A percentile compares a stretch with the other conserved stretches of the same genome.
Conservation (phyloP, 257 asterid species). For the Scutellaria minor region DNA sequence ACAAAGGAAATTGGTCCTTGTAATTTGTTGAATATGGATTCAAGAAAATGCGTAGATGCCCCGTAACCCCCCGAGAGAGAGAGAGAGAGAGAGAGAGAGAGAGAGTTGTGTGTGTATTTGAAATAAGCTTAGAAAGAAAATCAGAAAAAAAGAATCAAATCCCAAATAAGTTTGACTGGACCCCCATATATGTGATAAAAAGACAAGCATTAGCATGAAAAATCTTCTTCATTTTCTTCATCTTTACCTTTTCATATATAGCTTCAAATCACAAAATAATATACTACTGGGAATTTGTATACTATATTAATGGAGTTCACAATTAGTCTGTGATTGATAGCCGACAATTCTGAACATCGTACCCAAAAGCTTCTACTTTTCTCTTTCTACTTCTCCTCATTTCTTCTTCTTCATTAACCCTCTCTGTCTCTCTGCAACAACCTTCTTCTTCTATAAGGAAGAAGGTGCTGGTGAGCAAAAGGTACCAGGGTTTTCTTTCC, state of each 20-base stretch:
- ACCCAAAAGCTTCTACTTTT: constrained; percentile 46
- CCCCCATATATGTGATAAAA: constrained; percentile 42
- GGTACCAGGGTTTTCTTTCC: constrained; percentile 32
- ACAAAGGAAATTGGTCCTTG: constrained; percentile 2
- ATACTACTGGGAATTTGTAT: not conserved
- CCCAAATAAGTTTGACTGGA: constrained; percentile 73
- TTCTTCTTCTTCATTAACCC: not conserved
- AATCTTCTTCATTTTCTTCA: constrained; percentile 12
- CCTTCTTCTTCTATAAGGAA: no score
- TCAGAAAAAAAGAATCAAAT: constrained; percentile 52
- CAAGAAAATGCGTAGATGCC: constrained; percentile 49
- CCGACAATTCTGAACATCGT: constrained; percentile 96
- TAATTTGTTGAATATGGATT: constrained; percentile 37
- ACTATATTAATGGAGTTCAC: constrained; percentile 52
- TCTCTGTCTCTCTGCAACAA: not conserved
- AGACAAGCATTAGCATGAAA: constrained; percentile 32
- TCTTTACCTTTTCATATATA: not conserved
- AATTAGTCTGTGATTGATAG: constrained; percentile 62
- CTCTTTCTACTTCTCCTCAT: not conserved
- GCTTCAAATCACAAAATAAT: not conserved
- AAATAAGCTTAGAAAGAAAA: not conserved
- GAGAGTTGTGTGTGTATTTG: no score
- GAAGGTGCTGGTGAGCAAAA: constrained; percentile 6
- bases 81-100: not conserved
- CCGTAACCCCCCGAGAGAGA: constrained; percentile 40